Conservation (phyloP, 106 monocot species). For the Hemerocallis citrina region DNA sequence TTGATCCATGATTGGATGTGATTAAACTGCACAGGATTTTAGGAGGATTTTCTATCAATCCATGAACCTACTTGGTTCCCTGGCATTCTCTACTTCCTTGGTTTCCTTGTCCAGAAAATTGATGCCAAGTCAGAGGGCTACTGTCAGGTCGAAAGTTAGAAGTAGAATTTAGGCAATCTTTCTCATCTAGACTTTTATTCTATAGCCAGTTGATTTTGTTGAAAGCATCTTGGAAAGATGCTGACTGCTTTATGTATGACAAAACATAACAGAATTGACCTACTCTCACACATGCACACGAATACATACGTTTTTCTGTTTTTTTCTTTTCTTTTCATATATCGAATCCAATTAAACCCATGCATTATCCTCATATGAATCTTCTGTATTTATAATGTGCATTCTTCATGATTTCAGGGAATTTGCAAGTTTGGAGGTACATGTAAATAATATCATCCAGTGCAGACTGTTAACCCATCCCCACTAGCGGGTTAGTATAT, state of each 20-base stretch:
- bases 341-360: neutral
- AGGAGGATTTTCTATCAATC: neutral
- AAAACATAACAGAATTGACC: neutral
- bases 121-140: neutral
- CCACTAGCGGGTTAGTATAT: slow-evolving; percentile 6
- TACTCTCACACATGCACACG: neutral
- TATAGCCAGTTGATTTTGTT: neutral
- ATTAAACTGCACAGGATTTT: neutral
- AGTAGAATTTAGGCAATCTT: neutral
- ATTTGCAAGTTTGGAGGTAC: slow-evolving; percentile 18
- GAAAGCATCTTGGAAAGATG: neutral
- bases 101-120: neutral
- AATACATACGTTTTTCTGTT: neutral
- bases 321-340: neutral
- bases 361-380: neutral
- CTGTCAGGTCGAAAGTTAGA: neutral
- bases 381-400: too few species aligned
- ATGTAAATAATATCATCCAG: slow-evolving; percentile 26
- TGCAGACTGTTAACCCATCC: slow-evolving; percentile 4
- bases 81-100: neutral
- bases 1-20: neutral
- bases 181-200: too few species aligned
- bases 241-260: neutral
- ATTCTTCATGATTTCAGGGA: slow-evolving; percentile 13
- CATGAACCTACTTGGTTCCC: too few species aligned